Percentiles rank a stretch among this genome's conserved stretches.
These are phyloP conservation scores for Phyllosticta citriasiana DNA, from an alignment of 2,329 filamentous ascomycete species.

Conservation along the genomic window DNA sequence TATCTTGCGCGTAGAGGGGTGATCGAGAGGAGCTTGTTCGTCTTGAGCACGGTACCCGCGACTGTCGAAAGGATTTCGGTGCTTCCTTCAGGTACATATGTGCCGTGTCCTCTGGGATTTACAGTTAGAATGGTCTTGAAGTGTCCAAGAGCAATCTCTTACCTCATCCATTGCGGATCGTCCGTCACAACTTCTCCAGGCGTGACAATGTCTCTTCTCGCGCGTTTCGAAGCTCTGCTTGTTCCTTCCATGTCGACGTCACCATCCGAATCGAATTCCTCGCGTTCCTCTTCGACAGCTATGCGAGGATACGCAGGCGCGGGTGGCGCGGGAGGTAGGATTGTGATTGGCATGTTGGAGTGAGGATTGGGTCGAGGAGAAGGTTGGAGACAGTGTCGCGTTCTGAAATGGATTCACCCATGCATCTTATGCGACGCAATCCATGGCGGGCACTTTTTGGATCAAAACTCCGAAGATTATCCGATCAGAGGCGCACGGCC, in stretches of 20 bases:
- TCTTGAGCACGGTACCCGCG: constrained; percentile 80
- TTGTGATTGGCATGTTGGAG: constrained; percentile 48
- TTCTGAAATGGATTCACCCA: background rate
- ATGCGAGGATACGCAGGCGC: constrained; percentile 18
- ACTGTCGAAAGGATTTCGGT: constrained; percentile 78
- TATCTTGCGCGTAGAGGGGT: constrained; percentile 85
- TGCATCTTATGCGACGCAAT: no score
- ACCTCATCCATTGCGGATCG: constrained; percentile 88
- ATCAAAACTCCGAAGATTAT: background rate
- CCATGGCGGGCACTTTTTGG: background rate
- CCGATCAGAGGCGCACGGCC: background rate
- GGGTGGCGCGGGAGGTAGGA: constrained; percentile 42
- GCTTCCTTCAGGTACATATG: constrained; percentile 56
- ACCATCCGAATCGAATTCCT: constrained; percentile 34
- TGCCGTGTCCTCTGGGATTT: constrained; percentile 71
- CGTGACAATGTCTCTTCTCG: constrained; percentile 56
- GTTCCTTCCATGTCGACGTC: constrained; percentile 41
- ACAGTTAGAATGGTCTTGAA: constrained; percentile 7
- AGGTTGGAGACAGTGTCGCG: background rate
- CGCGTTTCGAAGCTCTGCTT: constrained; percentile 30
- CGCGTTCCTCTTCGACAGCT: constrained; percentile 23
- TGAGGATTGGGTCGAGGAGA: background rate
- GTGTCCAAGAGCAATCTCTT: constrained; percentile 8
- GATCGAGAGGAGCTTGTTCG: constrained; percentile 93
- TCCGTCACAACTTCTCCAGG: constrained; percentile 81